Evolutionary conservation across 768 basidiomycete genomes (phyloP), one percentile per base, ranked within the genome.

Genomic region (Agaricus subrufescens): DNA sequence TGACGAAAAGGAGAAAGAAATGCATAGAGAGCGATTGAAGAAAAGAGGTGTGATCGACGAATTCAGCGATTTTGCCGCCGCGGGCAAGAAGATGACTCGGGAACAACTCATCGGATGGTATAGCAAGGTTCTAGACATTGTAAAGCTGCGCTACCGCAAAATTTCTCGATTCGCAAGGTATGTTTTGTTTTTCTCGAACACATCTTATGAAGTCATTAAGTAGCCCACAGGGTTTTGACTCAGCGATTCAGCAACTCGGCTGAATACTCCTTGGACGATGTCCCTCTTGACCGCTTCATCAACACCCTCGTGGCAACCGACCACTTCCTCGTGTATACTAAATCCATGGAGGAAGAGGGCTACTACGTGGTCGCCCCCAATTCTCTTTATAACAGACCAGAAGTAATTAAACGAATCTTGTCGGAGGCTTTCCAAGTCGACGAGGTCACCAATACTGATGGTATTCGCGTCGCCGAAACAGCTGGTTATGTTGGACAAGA

Each of bases 271-370:
- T 77, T 98, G 31, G 89, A 92, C 57, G 77, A 83, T 53, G 73
- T 87, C 38, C 77, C 86, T 43, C 73, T 95, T 56, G 88, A 89
- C 50, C 76, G 78, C n/a, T 89, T 96, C 69, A 89, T 98, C 52
- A 75, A 84, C 25, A 77, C 80, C 10, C 78, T 99, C 7, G 84
- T 90, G 23, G 83, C 86, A 31, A 86, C 92, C 6, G 93, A 91
- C 60, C 95, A 98, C 68, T 88, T 94, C 71, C 84, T 99, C 56
- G 91, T 99, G 45, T 96, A 97, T 70, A 97, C 96, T 1, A 83
- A 87, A 52, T 73, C 73, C 4, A 88, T 89, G 67, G 94, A 96
- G 69, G 85, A 88, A 62, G 87, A 96, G n/a, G 94, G 93, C 4
- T 84, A 87, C 10, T 99, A 98, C 67, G 84, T 98, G 58, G 77